Evolutionary conservation across 2,329 filamentous ascomycete species (phyloP), one percentile per base, ranked within the genome.

Genomic region (Bretziella fagacearum): DNA sequence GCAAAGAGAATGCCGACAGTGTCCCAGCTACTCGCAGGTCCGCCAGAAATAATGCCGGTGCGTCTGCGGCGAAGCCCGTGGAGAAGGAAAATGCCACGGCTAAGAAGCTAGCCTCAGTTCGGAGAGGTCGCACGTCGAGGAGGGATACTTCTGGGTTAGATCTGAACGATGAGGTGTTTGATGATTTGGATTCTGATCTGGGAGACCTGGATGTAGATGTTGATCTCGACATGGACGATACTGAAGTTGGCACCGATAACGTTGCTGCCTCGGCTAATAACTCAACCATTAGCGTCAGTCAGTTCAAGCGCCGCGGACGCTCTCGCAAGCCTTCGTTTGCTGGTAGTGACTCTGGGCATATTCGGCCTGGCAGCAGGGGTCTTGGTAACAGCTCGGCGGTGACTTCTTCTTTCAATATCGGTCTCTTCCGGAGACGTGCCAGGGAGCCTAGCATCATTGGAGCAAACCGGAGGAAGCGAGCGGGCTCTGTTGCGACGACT

Each of bases 401-500:
- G 37, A 67, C 66, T 53, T 65, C 67, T 1, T 66, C 65, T 0
- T 65, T 73, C 54, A 77, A 71, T 49, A 67, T 78, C 44, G 73
- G 72, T 11, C 60, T 66, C 4, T 79, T 79, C 58, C 70, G 66
- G 56, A 63, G 74, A 32, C 67, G 75, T 37, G 64, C 65, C 15
- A 64, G 75, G 39, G 73, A 79, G 56, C 74, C 73, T 2, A 79
- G 75, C 57, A 78, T 79, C 47, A 58, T 79, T 35, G 69, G 72
- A 4, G 69, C 70, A 1, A 63, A 64, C 2, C 66, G 69, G 51
- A 72, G 62, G 49, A 57, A 61, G 17, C 56, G 57, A 36, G 52
- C 51, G 4, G 51, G 52, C 43, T 47, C 44, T 37, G 37, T 50
- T 25, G 48, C 48, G 10, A 49, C 47, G 15, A 46, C 40, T 11